Base-by-base conservation (phyloP, 495 filamentous ascomycete species). In the Talaromyces stipitatus region DNA sequence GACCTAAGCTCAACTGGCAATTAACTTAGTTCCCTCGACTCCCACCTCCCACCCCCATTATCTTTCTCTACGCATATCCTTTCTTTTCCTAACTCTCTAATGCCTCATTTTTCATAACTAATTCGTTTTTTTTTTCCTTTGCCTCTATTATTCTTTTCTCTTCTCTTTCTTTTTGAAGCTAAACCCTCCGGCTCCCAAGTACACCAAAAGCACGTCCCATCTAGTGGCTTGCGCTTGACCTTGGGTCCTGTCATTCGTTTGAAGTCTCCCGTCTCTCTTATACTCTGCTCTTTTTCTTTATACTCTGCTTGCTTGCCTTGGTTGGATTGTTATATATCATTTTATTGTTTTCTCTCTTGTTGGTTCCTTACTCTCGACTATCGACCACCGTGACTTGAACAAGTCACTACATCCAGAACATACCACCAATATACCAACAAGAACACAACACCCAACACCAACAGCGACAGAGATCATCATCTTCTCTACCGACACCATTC, bases 81-180 rank as follows among this genome's bases (percentile, higher is more conserved):
- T 67, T 60, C 50, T 61, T 63, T 61, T 58, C 59, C 51, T 61
- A 61, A 60, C 57, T 51, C 52, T 61, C 60, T 60, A 61, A 55
- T 57, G 60, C 62, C 62, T 63, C 51, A 57, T 58, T 63, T 62
- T 67, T 64, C 61, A 33, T 61, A 63, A n/a, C n/a, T n/a, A n/a
- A 64, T 64, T 68, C 50, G 47, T 50, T 57, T 43, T 32, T 55
- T 30, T 32, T 18, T 41, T 43, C 54, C 60, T 61, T 58, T 58
- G 45, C 41, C 59, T 58, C 23, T 48, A 26, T 48, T 32, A 29
- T 14, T 7, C 16, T 36, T 23, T 56, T 45, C 30, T 38, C 24
- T 50, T 18, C 26, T 38, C 6, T 14, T 50, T 24, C 9, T 57
- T 47, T 47, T 32, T 30, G 18, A 23, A 33, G 24, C 56, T 54